phyloP scores from a whole-genome alignment of 2,329 filamentous ascomycete species.

The Corniculantispora saksenae region DNA sequence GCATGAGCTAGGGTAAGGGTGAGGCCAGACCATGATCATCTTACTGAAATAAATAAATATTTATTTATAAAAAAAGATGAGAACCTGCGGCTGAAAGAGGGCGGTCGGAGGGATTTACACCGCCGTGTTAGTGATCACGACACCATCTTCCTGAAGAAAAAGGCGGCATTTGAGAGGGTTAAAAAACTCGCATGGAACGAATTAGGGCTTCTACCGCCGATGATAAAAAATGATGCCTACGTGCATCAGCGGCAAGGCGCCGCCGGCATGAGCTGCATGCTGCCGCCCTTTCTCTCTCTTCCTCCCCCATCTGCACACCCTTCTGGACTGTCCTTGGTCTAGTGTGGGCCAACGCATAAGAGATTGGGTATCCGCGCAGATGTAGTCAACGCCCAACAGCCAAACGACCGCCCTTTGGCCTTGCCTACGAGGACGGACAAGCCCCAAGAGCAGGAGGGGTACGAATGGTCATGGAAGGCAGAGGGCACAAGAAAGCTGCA shows the following conservation, averaged over 20 bases:
- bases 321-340: not conserved
- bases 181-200: too few relatives aligned
- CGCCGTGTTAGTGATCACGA: not conserved
- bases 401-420: not conserved
- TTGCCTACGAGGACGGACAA: not conserved
- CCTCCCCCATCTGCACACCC: not conserved
- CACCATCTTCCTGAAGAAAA: not conserved
- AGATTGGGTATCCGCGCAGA: constrained; percentile 18
- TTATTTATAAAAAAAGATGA: too few relatives aligned
- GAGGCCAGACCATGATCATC: too few relatives aligned
- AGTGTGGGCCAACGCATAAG: constrained; percentile 13
- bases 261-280: constrained; percentile 17
- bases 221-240: not conserved
- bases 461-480: too few relatives aligned
- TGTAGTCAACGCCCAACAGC: not conserved
- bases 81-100: constrained; percentile 1
- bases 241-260: constrained; percentile 9
- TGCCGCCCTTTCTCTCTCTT: not conserved
- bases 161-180: not conserved
- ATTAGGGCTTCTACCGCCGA: constrained; percentile 3
- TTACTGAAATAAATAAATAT: too few relatives aligned
- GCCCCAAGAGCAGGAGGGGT: constrained; percentile 10
- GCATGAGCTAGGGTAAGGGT: too few relatives aligned
- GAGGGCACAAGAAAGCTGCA: not conserved
- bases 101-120: not conserved